Conservation (phyloP, 139 green algal species). For the Nannochloris sp. region DNA sequence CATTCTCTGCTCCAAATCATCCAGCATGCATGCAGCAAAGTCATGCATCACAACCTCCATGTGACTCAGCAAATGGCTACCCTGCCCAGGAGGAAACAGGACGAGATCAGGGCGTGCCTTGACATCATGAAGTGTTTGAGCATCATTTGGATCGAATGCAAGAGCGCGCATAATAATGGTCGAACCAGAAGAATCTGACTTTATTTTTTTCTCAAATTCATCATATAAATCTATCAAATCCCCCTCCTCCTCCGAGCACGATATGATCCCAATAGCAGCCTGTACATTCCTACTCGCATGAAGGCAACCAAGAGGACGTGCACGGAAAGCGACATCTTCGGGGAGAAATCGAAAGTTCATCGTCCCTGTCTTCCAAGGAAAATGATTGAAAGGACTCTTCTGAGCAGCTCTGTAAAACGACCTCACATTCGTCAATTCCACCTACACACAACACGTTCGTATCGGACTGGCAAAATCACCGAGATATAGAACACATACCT, state of each 20-base stretch:
- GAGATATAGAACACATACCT: slow-evolving; percentile 24
- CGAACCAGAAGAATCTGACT: slow-evolving; percentile 49
- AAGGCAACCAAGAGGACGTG: slow-evolving; percentile 17
- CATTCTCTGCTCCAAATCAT: slow-evolving; percentile 67
- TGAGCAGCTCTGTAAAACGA: slow-evolving; percentile 46
- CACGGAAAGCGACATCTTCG: slow-evolving; percentile 16
- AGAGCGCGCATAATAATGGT: slow-evolving; percentile 58
- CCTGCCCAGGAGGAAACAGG: slow-evolving; percentile 62
- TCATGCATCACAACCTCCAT: slow-evolving; percentile 76
- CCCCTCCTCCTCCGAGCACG: slow-evolving; percentile 39
- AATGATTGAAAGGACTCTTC: slow-evolving; percentile 60
- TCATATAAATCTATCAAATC: slow-evolving; percentile 40
- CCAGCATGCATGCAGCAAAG: slow-evolving; percentile 67
- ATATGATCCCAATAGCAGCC: slow-evolving; percentile 68
- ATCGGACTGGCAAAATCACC: neutral
- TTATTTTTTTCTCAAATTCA: slow-evolving; percentile 42
- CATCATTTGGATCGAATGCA: slow-evolving; percentile 66
- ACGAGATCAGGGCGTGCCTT: slow-evolving; percentile 47
- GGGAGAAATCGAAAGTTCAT: slow-evolving; percentile 71
- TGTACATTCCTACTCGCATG: slow-evolving; percentile 53
- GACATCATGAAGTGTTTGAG: slow-evolving; percentile 35
- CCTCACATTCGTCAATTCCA: slow-evolving; percentile 42
- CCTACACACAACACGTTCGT: slow-evolving; percentile 19
- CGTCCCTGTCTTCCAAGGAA: slow-evolving; percentile 58
- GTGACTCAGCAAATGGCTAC: slow-evolving; percentile 44